phyloP scores from a whole-genome alignment of 2,329 filamentous ascomycete species.

The Aspergillus sp. region DNA sequence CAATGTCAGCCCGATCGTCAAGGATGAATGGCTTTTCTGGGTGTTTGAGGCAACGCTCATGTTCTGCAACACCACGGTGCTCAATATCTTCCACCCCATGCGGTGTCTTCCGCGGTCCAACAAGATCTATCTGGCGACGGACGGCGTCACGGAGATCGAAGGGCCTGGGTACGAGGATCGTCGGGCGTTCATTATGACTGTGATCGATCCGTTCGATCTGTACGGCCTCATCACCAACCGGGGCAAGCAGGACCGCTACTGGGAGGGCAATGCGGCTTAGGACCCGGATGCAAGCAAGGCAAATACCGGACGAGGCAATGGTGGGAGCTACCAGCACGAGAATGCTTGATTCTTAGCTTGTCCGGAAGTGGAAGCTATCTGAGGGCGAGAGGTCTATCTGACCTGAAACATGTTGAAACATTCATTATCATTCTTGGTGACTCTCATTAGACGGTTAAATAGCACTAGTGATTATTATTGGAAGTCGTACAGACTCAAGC shows the following conservation, averaged over 20 bases:
- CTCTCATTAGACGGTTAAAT: no score
- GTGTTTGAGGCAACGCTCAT: constrained; percentile 46
- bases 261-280: constrained; percentile 19
- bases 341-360: no score
- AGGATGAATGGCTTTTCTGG: constrained; percentile 46
- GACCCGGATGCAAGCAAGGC: not conserved
- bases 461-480: no score
- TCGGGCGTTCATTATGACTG: constrained; percentile 35
- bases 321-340: no score
- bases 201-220: constrained; percentile 37
- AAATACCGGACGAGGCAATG: no score
- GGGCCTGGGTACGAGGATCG: constrained; percentile 43
- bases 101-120: constrained; percentile 41
- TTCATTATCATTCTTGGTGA: no score
- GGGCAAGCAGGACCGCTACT: constrained; percentile 31
- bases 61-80: constrained; percentile 41
- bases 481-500: no score
- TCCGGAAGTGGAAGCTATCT: no score
- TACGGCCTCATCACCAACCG: constrained; percentile 25
- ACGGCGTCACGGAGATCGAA: constrained; percentile 44
- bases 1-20: constrained; percentile 25
- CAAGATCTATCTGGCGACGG: constrained; percentile 42
- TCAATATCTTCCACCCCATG: constrained; percentile 46
- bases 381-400: no score
- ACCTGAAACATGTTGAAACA: no score